Conservation (phyloP, 768 basidiomycete species). For the Lentinula boryana region DNA sequence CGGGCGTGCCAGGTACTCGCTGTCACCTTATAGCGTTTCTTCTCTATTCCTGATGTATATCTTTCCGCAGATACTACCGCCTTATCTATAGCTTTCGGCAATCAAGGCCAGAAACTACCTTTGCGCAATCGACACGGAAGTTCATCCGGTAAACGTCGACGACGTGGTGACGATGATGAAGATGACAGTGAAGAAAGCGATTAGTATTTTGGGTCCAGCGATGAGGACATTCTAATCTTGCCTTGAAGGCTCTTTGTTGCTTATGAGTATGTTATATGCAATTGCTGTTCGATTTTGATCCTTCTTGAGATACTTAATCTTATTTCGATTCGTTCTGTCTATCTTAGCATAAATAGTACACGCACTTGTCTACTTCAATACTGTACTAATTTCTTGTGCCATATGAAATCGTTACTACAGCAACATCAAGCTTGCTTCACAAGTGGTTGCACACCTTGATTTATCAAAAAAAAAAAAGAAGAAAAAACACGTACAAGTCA, state of each 20-base stretch:
- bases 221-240: background rate
- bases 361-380: background rate
- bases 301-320: background rate
- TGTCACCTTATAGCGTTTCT: constrained; percentile 7
- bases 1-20: constrained; percentile 77
- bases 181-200: constrained; percentile 51
- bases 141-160: constrained; percentile 47
- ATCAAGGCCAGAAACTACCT: constrained; percentile 86
- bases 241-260: no score
- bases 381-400: background rate
- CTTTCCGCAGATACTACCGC: constrained; percentile 70
- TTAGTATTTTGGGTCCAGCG: background rate
- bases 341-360: background rate
- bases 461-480: background rate
- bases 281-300: background rate
- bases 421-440: background rate
- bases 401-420: background rate
- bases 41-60: background rate
- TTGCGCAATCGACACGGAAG: constrained; percentile 82
- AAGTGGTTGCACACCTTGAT: background rate
- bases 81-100: constrained; percentile 82
- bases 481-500: background rate
- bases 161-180: constrained; percentile 56
- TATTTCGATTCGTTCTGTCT: background rate
- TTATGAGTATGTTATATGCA: background rate